Evolutionary conservation across 2,329 filamentous ascomycete genomes (phyloP).

Genomic region (Fusarium sp.): DNA sequence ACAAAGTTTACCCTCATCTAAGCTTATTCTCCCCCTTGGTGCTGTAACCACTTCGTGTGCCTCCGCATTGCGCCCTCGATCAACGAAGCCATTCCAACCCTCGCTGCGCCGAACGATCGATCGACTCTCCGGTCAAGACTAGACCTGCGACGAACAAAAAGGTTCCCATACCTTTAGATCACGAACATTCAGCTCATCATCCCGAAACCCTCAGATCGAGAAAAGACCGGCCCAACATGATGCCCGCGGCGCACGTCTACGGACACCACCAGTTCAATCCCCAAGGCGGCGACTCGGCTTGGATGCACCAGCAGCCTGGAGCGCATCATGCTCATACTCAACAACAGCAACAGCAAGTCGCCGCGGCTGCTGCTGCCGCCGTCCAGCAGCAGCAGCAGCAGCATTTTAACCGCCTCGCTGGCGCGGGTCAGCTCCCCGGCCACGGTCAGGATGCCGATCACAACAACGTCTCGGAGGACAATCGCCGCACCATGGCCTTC

Average conservation of each 20-base stretch:
- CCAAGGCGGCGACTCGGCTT: conserved; percentile 71
- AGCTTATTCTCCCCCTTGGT: conserved; percentile 12
- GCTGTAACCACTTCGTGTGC: conserved; percentile 24
- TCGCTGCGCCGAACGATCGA: conserved; percentile 31
- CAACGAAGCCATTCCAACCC: conserved; percentile 29
- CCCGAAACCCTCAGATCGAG: conserved; percentile 18
- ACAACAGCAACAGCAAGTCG: conserved; percentile 62
- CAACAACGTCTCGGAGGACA: conserved; percentile 87
- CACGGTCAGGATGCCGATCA: conserved; percentile 71
- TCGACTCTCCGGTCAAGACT: conserved; percentile 12
- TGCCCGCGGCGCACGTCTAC: conserved; percentile 75
- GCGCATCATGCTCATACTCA: conserved; percentile 72
- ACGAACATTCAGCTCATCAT: conserved; percentile 1
- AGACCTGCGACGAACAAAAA: conserved; percentile 5
- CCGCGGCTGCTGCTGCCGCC: conserved; percentile 63
- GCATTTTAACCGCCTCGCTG: conserved; percentile 81
- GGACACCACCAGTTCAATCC: conserved; percentile 77
- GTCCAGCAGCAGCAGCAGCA: conserved; percentile 70
- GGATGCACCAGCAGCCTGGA: conserved; percentile 76
- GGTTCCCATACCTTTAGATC: background rate
- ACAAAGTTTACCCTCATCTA: background rate
- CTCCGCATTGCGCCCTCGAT: conserved; percentile 44
- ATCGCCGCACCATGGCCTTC: conserved; percentile 91
- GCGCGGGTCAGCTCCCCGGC: conserved; percentile 59
- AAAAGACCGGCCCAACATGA: conserved; percentile 64